A percentile compares a stretch with the other conserved stretches of the same genome.
phyloP scores from a whole-genome alignment of 352 stramenopile species.

The Phytophthora tubulina region DNA sequence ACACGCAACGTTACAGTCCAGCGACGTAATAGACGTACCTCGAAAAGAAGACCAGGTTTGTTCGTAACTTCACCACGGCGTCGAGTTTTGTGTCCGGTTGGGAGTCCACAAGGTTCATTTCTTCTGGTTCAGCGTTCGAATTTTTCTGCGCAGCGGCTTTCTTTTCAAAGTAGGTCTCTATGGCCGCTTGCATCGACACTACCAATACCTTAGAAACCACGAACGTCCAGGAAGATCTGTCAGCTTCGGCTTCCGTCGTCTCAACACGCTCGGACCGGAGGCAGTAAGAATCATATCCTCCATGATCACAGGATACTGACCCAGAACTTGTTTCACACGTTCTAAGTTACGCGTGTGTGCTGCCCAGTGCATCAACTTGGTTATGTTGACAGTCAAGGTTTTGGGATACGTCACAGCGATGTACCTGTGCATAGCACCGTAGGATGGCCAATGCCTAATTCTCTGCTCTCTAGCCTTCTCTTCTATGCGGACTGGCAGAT shows the following conservation, averaged over 20 bases:
- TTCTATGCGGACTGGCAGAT: background rate
- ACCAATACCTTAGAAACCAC: background rate
- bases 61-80: background rate
- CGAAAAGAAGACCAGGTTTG: background rate
- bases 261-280: background rate
- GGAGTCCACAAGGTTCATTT: background rate
- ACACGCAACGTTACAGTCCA: no score
- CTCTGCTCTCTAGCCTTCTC: slow-evolving; percentile 8
- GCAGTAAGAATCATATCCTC: slow-evolving; percentile 7
- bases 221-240: background rate
- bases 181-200: background rate
- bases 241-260: background rate
- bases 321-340: slow-evolving; percentile 8
- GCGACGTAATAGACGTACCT: background rate
- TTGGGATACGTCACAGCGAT: background rate
- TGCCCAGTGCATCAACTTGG: slow-evolving; percentile 9
- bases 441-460: background rate
- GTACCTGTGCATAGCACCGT: slow-evolving; percentile 4
- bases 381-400: slow-evolving; percentile 5
- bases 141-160: background rate
- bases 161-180: background rate
- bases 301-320: slow-evolving; percentile 10
- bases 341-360: background rate
- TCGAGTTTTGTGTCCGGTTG: background rate
- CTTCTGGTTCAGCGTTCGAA: background rate